Conservation (phyloP, 306 rosid species). For the Ziziphus jujuba region DNA sequence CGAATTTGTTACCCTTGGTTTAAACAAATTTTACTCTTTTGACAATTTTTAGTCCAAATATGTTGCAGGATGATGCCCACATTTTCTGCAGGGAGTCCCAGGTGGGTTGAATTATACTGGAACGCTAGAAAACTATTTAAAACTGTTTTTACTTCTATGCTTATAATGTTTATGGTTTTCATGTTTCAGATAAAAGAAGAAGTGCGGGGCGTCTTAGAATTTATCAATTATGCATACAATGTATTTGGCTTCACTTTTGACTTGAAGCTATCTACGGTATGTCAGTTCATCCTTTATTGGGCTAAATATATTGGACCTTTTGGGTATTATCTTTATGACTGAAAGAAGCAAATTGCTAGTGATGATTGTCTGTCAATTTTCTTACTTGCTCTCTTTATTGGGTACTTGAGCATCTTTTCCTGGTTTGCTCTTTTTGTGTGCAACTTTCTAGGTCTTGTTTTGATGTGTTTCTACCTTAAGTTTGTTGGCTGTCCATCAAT, state of each 20-base stretch:
- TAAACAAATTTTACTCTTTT: slow-evolving; percentile 11
- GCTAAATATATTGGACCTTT: background rate
- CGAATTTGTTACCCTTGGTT: background rate
- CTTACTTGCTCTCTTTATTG: background rate
- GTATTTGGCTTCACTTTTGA: slow-evolving; percentile 90
- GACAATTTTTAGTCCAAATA: slow-evolving; percentile 32
- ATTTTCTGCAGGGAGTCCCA: slow-evolving; percentile 95
- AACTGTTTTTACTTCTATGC: slow-evolving; percentile 10
- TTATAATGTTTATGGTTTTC: slow-evolving; percentile 19
- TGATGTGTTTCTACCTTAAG: background rate
- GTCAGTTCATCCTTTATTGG: slow-evolving; percentile 17
- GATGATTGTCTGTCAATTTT: background rate
- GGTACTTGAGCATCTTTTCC: background rate
- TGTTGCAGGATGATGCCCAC: slow-evolving; percentile 88
- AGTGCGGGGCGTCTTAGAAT: slow-evolving; percentile 71
- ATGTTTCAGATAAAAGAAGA: slow-evolving; percentile 76
- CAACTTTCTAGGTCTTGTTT: background rate
- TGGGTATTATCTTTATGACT: background rate
- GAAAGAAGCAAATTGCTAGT: background rate
- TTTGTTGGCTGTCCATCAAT: no score
- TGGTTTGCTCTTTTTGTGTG: background rate
- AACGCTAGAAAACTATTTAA: background rate
- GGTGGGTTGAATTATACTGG: slow-evolving; percentile 44
- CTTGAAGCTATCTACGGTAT: slow-evolving; percentile 88
- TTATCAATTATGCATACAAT: slow-evolving; percentile 60